Evolutionary conservation across 768 basidiomycete genomes (phyloP), one percentile per base, ranked within the genome.

Genomic region (Boletales sp.): DNA sequence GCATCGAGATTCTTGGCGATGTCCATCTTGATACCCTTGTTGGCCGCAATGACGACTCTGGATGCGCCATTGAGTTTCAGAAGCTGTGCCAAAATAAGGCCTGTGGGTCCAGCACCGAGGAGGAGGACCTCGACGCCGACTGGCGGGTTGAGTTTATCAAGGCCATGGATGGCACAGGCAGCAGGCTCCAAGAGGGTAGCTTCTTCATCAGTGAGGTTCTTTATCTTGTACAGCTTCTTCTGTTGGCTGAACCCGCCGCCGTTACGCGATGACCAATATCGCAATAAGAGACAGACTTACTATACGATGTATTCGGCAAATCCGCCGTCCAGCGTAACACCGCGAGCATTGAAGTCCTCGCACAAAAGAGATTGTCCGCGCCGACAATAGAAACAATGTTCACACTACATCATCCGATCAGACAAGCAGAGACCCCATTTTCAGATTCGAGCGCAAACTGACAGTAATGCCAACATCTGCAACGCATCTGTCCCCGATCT

Each of bases 21-120:
- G 47, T 91, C 81, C 79, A 87, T 91, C 77, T 95, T 94, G 63
- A 92, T 79, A 37, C 91, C 91, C 67, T 90, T 89, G 71, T 93
- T 92, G 29, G 88, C 88, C 1, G 90, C 92, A 50, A 95, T 83
- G 45, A 89, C 87, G 48, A 94, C 80, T 51, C 79, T 79, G 19
- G 79, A 72, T 14, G 92, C 92, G 39, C 92, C 92, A 64, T 93
- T 94, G 38, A 89, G 74, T 69, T 90, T 92, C 52, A 94, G 74
- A 19, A 95, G 75, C 66, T 94, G 92, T 0, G 91, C 84, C 40
- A 95, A 80, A 54, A 94, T 90, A 32, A 94, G 78, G n/a, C 92
- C 87, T 5, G 92, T 94, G 1, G 92, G 91, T 12, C 92, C 92
- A n/a, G 92, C 88, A 44, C 92, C 92, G 40, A 94, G 76, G 32